Percentiles rank a stretch among this genome's conserved stretches.
phyloP scores from a whole-genome alignment of 169 alveolate genomes.

The Plasmodium sp. region DNA sequence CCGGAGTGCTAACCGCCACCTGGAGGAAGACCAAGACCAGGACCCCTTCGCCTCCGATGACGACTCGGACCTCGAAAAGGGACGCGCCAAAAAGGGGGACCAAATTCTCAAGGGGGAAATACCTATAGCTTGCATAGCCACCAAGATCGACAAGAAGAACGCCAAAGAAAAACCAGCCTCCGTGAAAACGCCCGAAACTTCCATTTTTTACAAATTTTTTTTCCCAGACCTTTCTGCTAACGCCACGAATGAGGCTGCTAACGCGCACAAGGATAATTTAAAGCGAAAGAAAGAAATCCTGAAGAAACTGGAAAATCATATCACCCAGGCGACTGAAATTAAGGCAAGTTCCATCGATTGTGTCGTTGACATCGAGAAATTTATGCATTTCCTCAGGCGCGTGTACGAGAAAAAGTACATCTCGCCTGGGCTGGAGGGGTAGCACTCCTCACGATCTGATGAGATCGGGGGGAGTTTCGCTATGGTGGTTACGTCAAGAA shows the following conservation, averaged over 20 bases:
- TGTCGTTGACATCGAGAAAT: conserved; percentile 57
- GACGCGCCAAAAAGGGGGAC: conserved; percentile 22
- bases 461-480: not conserved
- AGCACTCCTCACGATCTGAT: not conserved
- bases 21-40: not conserved
- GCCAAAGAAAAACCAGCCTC: conserved; percentile 68
- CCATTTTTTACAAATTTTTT: conserved; percentile 19
- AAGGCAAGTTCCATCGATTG: conserved; percentile 70
- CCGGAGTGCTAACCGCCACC: not conserved
- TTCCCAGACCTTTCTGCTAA: conserved; percentile 32
- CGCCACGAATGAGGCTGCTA: conserved; percentile 3
- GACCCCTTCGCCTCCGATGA: conserved; percentile 15
- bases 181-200: conserved; percentile 50
- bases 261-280: conserved; percentile 16
- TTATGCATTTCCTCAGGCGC: conserved; percentile 24
- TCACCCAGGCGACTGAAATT: conserved; percentile 64
- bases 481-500: no score
- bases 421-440: not conserved
- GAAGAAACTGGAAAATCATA: conserved; percentile 53
- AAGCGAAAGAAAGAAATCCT: conserved; percentile 52
- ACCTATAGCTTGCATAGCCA: conserved; percentile 67
- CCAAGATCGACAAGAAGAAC: conserved; percentile 64
- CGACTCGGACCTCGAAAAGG: not conserved
- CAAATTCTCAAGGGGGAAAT: conserved; percentile 47
- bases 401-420: conserved; percentile 47